Conservation (phyloP, 305 asterid genomes). For the Euphrasia arctica region DNA sequence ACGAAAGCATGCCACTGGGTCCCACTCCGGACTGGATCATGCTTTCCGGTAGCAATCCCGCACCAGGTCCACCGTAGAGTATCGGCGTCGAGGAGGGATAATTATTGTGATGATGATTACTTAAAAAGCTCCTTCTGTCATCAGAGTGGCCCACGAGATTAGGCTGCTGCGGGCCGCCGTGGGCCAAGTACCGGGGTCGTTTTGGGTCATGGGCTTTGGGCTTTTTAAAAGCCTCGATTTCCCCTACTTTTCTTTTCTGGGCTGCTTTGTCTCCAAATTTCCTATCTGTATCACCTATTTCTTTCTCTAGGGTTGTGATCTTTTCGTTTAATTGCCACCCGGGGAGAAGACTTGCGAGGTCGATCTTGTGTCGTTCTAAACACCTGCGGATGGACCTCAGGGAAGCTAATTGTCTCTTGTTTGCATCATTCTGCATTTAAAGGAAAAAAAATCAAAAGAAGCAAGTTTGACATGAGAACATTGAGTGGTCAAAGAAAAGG, state of each 20-base stretch:
- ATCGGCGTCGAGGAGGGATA: slow-evolving; percentile 45
- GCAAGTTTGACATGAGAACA: slow-evolving; percentile 18
- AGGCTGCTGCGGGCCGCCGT: slow-evolving; percentile 33
- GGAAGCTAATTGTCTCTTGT: slow-evolving; percentile 50
- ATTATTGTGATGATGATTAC: slow-evolving; percentile 26
- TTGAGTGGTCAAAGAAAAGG: background rate
- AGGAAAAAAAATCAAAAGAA: slow-evolving; percentile 14
- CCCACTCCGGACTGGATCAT: slow-evolving; percentile 30
- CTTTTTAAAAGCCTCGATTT: slow-evolving; percentile 38
- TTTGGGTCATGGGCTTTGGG: slow-evolving; percentile 47
- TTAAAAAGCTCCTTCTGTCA: slow-evolving; percentile 32
- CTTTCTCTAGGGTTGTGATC: slow-evolving; percentile 51
- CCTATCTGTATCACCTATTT: slow-evolving; percentile 34
- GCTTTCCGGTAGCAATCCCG: slow-evolving; percentile 42
- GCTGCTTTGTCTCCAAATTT: slow-evolving; percentile 34
- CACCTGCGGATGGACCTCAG: slow-evolving; percentile 52
- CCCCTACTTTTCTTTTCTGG: slow-evolving; percentile 54
- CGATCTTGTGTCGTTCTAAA: slow-evolving; percentile 56
- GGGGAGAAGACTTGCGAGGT: slow-evolving; percentile 53
- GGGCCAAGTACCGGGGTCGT: slow-evolving; percentile 41
- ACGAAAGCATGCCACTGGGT: slow-evolving; percentile 27
- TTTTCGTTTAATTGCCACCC: slow-evolving; percentile 70
- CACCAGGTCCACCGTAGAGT: slow-evolving; percentile 52
- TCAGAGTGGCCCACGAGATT: slow-evolving; percentile 27
- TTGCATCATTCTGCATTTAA: slow-evolving; percentile 57